Percentiles rank a stretch among this genome's conserved stretches.
phyloP scores from a whole-genome alignment of 176 grass and related monocot species.

The Carex scoparia region DNA sequence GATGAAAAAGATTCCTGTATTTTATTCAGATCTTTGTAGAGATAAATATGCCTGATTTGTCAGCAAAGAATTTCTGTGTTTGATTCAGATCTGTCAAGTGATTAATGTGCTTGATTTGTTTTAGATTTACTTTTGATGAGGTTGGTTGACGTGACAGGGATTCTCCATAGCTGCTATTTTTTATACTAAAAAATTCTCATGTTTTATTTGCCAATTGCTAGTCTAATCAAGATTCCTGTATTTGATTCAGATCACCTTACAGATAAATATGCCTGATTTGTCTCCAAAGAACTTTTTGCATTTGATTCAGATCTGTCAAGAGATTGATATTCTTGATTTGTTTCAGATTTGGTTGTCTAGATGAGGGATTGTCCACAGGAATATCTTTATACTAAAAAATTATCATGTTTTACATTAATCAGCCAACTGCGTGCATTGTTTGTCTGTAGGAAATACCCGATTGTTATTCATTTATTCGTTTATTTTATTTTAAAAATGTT shows the following conservation, averaged over 20 bases:
- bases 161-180: background rate
- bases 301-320: slow-evolving; percentile 50
- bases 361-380: background rate
- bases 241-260: no score
- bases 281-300: slow-evolving; percentile 33
- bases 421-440: background rate
- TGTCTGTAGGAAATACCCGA: background rate
- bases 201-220: background rate
- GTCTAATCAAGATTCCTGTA: no score
- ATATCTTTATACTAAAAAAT: background rate
- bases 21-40: slow-evolving; percentile 45
- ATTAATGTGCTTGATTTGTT: slow-evolving; percentile 25
- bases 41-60: slow-evolving; percentile 32
- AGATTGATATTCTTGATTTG: slow-evolving; percentile 31
- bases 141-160: background rate
- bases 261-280: background rate
- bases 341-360: background rate
- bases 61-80: slow-evolving; percentile 38
- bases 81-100: slow-evolving; percentile 44
- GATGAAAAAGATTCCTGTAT: slow-evolving; percentile 46
- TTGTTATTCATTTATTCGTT: background rate
- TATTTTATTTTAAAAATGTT: background rate
- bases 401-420: background rate
- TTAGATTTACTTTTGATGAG: background rate
- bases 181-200: no score